Percentiles rank a stretch among this genome's conserved stretches.
These are phyloP conservation scores for Microdochium nivale DNA, from an alignment of 2,329 filamentous ascomycete species.

Conservation along the genomic window DNA sequence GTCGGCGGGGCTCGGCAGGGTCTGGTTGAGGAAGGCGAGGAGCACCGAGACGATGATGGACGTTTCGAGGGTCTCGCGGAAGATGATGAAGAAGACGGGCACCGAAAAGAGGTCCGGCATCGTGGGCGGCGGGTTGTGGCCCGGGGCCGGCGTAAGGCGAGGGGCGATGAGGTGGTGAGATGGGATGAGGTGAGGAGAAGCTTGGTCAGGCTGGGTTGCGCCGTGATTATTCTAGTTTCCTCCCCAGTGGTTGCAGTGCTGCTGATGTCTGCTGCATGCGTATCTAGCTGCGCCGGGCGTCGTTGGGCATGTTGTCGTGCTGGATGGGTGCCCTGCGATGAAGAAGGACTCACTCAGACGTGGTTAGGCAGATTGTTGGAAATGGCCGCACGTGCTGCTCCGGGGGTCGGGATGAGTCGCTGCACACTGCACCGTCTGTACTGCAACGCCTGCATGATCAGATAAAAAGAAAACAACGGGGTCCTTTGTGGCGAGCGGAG, in stretches of 20 bases:
- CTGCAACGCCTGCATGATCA: neutral
- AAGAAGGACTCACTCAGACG: too few relatives aligned
- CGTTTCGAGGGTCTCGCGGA: conserved; percentile 76
- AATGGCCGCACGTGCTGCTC: neutral
- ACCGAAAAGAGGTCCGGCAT: conserved; percentile 16
- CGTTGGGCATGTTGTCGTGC: neutral
- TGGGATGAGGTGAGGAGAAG: too few relatives aligned
- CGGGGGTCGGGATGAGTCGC: too few relatives aligned
- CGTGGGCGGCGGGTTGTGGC: neutral
- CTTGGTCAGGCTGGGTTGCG: too few relatives aligned
- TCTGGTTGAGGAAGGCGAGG: conserved; percentile 77
- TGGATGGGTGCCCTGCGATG: too few relatives aligned
- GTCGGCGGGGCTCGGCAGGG: conserved; percentile 30
- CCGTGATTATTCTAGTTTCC: too few relatives aligned
- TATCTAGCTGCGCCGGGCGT: neutral
- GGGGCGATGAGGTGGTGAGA: too few relatives aligned
- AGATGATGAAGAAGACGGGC: conserved; percentile 75
- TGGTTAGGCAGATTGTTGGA: neutral
- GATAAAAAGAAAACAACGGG: neutral
- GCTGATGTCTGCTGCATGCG: too few relatives aligned
- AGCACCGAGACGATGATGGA: conserved; percentile 83
- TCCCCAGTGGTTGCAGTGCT: neutral
- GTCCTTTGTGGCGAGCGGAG: neutral
- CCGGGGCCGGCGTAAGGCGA: neutral
- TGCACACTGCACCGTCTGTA: neutral